Evolutionary conservation across 2,329 filamentous ascomycete species (phyloP).

Genomic region (Capronia coronata): DNA sequence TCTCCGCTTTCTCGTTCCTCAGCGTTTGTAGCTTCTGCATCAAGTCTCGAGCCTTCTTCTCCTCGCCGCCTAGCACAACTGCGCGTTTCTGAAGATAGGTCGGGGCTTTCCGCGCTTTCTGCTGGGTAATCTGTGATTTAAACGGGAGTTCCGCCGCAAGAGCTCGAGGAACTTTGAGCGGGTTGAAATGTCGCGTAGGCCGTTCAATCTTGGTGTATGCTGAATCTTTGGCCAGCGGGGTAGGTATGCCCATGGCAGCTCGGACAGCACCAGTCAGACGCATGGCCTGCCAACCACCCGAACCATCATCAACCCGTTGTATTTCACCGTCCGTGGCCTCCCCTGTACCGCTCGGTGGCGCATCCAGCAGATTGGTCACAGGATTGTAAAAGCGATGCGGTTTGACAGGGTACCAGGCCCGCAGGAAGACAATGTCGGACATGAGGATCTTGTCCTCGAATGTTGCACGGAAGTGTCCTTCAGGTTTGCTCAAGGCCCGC

Average conservation of each 20-base stretch:
- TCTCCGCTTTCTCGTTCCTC: constrained; percentile 82
- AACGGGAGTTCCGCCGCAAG: constrained; percentile 76
- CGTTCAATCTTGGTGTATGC: constrained; percentile 64
- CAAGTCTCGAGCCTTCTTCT: constrained; percentile 78
- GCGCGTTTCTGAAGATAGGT: constrained; percentile 96
- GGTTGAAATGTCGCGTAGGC: constrained; percentile 67
- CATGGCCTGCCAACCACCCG: constrained; percentile 73
- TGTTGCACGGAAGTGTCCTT: constrained; percentile 91
- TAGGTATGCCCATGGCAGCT: constrained; percentile 64
- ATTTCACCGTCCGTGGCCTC: constrained; percentile 18
- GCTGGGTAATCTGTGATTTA: constrained; percentile 80
- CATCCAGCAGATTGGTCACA: constrained; percentile 79
- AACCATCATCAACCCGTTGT: constrained; percentile 28
- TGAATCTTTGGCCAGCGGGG: constrained; percentile 75
- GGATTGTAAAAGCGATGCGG: constrained; percentile 96
- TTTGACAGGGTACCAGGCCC: constrained; percentile 94
- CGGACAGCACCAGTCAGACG: constrained; percentile 88
- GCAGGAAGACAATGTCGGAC: constrained; percentile 91
- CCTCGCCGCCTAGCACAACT: constrained; percentile 76
- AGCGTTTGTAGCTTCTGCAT: constrained; percentile 91
- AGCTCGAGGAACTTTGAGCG: constrained; percentile 44
- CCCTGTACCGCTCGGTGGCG: constrained; percentile 31
- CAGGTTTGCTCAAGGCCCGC: constrained; percentile 82
- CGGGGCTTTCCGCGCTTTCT: constrained; percentile 68
- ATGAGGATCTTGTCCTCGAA: constrained; percentile 98